A percentile compares a stretch with the other conserved stretches of the same genome.
Evolutionary conservation across 2,329 filamentous ascomycete species (phyloP).

Genomic region (Aspergillus luchuensis): DNA sequence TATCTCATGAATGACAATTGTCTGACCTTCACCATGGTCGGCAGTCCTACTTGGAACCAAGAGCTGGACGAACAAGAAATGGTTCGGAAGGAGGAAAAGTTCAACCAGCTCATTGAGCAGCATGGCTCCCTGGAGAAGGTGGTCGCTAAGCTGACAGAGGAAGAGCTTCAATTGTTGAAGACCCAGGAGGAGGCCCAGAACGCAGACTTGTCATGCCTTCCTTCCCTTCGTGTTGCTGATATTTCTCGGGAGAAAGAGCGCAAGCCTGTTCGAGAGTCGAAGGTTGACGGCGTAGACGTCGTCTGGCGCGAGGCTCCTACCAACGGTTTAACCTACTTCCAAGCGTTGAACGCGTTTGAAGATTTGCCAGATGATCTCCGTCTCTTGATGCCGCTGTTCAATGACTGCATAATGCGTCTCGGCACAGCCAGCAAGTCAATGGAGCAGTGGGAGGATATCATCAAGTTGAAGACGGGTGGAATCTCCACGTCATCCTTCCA

Average conservation of each 20-base stretch:
- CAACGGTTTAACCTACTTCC: constrained; percentile 95
- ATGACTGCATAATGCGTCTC: constrained; percentile 87
- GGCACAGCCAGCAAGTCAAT: constrained; percentile 86
- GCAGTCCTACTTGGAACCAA: constrained; percentile 72
- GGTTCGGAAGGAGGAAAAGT: constrained; percentile 71
- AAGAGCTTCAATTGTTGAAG: constrained; percentile 76
- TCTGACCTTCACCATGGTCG: constrained; percentile 91
- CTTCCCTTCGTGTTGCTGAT: constrained; percentile 83
- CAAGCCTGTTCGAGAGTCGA: constrained; percentile 64
- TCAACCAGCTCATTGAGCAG: constrained; percentile 67
- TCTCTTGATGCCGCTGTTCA: constrained; percentile 83
- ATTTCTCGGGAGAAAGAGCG: constrained; percentile 78
- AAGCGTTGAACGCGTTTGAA: constrained; percentile 78
- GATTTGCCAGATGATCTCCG: constrained; percentile 82
- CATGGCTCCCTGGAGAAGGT: constrained; percentile 73
- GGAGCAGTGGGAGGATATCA: constrained; percentile 92
- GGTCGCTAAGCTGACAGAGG: constrained; percentile 69
- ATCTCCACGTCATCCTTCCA: constrained; percentile 82
- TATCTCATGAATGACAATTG: constrained; percentile 87
- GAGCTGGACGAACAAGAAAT: constrained; percentile 77
- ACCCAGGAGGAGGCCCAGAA: constrained; percentile 83
- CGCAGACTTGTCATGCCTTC: constrained; percentile 83
- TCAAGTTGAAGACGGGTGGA: constrained; percentile 94
- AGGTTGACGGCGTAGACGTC: constrained; percentile 65
- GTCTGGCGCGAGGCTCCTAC: constrained; percentile 93